Evolutionary conservation across 495 filamentous ascomycete species (phyloP), one percentile per base, ranked within the genome.

Genomic region (Amphirosellinia nigrospora): DNA sequence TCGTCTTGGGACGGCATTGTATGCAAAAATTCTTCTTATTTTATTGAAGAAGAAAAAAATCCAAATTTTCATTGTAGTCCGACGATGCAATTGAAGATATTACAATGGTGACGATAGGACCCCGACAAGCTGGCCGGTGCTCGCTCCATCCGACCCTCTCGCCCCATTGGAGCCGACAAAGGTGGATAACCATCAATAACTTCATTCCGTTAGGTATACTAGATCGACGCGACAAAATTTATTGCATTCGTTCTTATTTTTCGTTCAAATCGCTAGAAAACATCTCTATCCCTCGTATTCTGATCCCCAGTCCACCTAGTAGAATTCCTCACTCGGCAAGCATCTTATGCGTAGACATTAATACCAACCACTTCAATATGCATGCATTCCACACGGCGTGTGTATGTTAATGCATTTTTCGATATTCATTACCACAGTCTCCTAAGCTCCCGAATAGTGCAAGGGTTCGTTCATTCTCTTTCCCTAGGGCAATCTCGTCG

Each of bases 381-480:
- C 23, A 1, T 55, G 26, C 52, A 55, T 32, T 19, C 30, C 9
- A 10, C 16, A 19, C 13, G 4, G 2, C 9, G 7, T 34, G 15
- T 58, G 16, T 58, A 5, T 10, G 16, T 69, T 60, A 79, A 50
- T 76, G 73, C 71, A 76, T 70, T 43, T 71, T 74, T 32, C 81
- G 76, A 75, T 84, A 84, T 69, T 83, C 81, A 11, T 76, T 74
- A 53, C 82, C 82, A 52, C 82, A 83, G 64, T 83, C 82, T 11
- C 82, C 82, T n/a, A 84, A 72, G 36, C 26, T 71, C 23, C 77
- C 73, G 71, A 80, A 82, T n/a, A 84, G 64, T 10, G 68, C 56
- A 48, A 36, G 0, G 19, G 56, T 68, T 71, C 74, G 68, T 70
- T 74, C 61, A 45, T 71, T 63, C 69, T 55, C 15, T 4, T 21